Conservation (phyloP, 192 early-diverging fungal genomes). For the Coemansia sp. region DNA sequence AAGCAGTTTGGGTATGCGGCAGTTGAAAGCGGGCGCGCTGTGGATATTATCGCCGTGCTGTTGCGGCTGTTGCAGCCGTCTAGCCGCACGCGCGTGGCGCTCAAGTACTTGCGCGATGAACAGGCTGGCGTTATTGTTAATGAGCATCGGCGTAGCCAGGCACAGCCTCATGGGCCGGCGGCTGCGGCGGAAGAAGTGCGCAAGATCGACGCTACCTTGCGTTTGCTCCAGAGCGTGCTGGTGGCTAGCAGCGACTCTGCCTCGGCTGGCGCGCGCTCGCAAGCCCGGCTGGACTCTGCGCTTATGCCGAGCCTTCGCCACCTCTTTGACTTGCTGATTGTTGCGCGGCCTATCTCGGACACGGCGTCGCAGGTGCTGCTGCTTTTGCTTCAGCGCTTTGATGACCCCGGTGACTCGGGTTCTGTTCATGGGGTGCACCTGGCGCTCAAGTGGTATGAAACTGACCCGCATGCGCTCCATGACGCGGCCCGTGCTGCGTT, state of each 20-base stretch:
- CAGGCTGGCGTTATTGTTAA: constrained; percentile 22
- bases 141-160: constrained; percentile 2
- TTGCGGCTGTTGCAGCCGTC: constrained; percentile 34
- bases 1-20: constrained; percentile 43
- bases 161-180: not conserved
- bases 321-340: constrained; percentile 41
- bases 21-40: constrained; percentile 17
- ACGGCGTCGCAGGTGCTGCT: constrained; percentile 35
- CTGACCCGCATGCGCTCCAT: constrained; percentile 21
- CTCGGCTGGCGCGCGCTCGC: not conserved
- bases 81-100: constrained; percentile 20
- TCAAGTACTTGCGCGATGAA: constrained; percentile 40
- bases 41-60: constrained; percentile 20
- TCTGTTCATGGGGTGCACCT: not conserved
- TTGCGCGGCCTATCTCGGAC: constrained; percentile 40
- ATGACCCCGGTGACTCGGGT: constrained; percentile 12
- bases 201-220: constrained; percentile 23
- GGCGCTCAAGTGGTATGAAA: constrained; percentile 40
- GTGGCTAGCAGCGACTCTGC: constrained; percentile 11
- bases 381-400: constrained; percentile 38
- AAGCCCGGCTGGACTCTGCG: constrained; percentile 16
- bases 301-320: constrained; percentile 31
- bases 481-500: constrained; percentile 24
- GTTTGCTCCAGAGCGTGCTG: constrained; percentile 35
- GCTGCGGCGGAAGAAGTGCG: constrained; percentile 25